Conservation (phyloP, 495 filamentous ascomycete species). For the Penicillium subrubescens region DNA sequence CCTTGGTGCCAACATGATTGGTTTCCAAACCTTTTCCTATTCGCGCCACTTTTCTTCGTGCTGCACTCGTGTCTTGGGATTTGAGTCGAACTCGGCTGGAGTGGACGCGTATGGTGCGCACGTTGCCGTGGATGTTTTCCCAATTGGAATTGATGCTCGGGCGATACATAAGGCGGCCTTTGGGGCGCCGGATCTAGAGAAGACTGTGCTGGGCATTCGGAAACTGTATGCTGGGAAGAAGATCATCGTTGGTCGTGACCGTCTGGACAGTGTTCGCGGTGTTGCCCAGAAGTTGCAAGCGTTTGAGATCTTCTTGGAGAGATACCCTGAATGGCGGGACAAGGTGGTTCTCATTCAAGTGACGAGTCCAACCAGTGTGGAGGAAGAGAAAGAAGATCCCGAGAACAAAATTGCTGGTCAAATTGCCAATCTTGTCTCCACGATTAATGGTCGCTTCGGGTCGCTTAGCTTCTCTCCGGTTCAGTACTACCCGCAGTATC, state of each 20-base stretch:
- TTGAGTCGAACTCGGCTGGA: slow-evolving; percentile 75
- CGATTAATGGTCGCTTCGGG: slow-evolving; percentile 87
- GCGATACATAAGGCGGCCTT: slow-evolving; percentile 73
- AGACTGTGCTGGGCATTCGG: slow-evolving; percentile 65
- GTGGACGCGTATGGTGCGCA: slow-evolving; percentile 87
- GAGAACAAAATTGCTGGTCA: slow-evolving; percentile 75
- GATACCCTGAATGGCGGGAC: slow-evolving; percentile 83
- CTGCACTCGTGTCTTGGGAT: slow-evolving; percentile 84
- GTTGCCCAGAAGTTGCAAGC: slow-evolving; percentile 92
- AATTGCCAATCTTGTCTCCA: slow-evolving; percentile 83
- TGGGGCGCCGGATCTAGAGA: slow-evolving; percentile 62
- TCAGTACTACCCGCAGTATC: slow-evolving; percentile 89
- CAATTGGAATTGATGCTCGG: slow-evolving; percentile 83
- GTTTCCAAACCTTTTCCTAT: slow-evolving; percentile 91
- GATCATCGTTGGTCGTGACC: slow-evolving; percentile 92
- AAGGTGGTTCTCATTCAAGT: slow-evolving; percentile 96
- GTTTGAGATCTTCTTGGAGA: slow-evolving; percentile 85
- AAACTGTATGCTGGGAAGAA: slow-evolving; percentile 78
- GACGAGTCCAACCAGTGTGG: slow-evolving; percentile 78
- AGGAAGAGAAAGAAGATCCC: slow-evolving; percentile 69
- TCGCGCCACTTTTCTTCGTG: slow-evolving; percentile 90
- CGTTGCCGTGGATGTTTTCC: slow-evolving; percentile 85
- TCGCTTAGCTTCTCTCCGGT: slow-evolving; percentile 84
- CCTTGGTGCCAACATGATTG: slow-evolving; percentile 85
- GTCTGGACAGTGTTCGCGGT: slow-evolving; percentile 84